Percentiles rank a stretch among this genome's conserved stretches.
Conservation (phyloP, 305 asterid species). For the Rubia balearica region DNA sequence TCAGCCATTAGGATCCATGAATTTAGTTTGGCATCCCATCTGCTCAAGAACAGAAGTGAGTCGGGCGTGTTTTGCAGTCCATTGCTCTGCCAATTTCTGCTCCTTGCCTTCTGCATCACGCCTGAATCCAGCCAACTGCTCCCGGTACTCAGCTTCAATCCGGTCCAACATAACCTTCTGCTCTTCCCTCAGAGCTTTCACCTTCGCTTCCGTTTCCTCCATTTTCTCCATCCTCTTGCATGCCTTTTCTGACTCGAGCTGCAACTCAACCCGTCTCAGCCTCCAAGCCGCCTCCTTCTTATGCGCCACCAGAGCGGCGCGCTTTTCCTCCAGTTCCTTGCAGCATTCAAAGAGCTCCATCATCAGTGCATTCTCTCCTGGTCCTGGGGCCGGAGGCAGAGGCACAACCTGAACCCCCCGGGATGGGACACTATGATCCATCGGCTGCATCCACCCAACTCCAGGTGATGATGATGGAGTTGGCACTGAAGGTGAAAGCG, state of each 20-base stretch:
- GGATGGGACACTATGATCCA: constrained; percentile 15
- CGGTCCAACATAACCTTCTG: constrained; percentile 51
- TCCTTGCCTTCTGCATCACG: constrained; percentile 83
- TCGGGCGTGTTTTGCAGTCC: constrained; percentile 68
- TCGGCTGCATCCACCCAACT: constrained; percentile 55
- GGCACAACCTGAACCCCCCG: too few relatives aligned
- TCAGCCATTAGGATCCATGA: constrained; percentile 37
- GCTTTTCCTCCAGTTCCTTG: constrained; percentile 73
- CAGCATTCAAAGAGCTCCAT: constrained; percentile 65
- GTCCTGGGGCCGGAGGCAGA: too few relatives aligned
- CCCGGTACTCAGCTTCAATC: constrained; percentile 68
- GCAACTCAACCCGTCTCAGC: constrained; percentile 67
- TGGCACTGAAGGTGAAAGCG: constrained; percentile 52
- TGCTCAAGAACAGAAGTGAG: constrained; percentile 63
- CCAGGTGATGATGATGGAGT: constrained; percentile 32
- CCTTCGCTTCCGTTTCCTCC: constrained; percentile 73
- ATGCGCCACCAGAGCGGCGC: constrained; percentile 62
- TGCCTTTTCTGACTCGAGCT: constrained; percentile 81
- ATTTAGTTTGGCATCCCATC: constrained; percentile 46
- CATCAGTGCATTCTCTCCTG: constrained; percentile 31
- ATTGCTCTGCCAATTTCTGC: constrained; percentile 80
- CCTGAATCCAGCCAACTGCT: constrained; percentile 65
- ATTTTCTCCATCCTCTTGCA: constrained; percentile 57
- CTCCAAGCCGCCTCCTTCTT: constrained; percentile 87
- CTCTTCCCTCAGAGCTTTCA: constrained; percentile 68